phyloP scores from a whole-genome alignment of 2,329 filamentous ascomycete genomes.

The Cladophialophora immunda region DNA sequence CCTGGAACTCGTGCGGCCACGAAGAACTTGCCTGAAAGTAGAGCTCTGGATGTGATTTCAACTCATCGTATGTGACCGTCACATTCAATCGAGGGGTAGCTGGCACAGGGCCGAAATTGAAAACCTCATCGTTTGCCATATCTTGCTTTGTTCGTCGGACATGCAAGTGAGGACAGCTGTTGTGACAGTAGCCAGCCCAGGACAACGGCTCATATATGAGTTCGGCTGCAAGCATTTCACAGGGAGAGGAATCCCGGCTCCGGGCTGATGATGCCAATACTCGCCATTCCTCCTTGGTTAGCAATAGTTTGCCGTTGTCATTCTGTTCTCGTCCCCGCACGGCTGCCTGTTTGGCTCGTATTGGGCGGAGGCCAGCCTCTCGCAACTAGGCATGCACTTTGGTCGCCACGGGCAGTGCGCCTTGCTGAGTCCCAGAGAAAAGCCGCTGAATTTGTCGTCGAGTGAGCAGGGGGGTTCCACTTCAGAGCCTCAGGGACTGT shows the following conservation, averaged over 20 bases:
- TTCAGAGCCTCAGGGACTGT: slow-evolving; percentile 4
- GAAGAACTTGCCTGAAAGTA: slow-evolving; percentile 19
- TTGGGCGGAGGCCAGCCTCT: slow-evolving; percentile 10
- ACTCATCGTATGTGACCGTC: slow-evolving; percentile 16
- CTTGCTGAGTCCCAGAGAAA: slow-evolving; percentile 4
- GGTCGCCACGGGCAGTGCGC: slow-evolving; percentile 3
- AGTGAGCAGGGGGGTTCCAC: neutral
- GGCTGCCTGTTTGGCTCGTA: neutral
- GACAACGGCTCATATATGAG: neutral
- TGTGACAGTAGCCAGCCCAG: neutral
- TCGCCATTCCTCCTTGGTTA: neutral
- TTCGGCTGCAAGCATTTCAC: neutral
- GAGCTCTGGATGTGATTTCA: slow-evolving; percentile 16
- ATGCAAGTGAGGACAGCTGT: neutral
- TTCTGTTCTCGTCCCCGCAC: neutral
- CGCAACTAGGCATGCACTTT: neutral
- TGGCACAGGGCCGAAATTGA: slow-evolving; percentile 21
- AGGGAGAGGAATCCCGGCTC: neutral
- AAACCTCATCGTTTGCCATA: slow-evolving; percentile 15
- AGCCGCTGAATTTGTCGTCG: neutral
- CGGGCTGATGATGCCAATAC: neutral
- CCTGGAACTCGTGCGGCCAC: neutral
- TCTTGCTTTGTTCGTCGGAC: neutral
- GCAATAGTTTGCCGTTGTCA: neutral
- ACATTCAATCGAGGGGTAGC: slow-evolving; percentile 14